phyloP scores from a whole-genome alignment of 306 rosid species.

The Dryas alaskensis region DNA sequence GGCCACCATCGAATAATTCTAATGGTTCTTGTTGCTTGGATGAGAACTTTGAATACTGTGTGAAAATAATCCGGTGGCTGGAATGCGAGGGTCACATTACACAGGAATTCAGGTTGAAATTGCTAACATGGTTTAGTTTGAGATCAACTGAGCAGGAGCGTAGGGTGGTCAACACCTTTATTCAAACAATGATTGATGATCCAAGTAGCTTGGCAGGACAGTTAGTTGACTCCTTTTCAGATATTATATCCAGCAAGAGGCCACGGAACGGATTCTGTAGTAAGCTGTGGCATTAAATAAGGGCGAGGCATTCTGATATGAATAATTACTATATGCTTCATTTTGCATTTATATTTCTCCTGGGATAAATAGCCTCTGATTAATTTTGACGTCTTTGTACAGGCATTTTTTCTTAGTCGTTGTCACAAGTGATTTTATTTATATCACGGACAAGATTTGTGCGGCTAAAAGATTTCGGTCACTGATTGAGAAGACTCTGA shows the following conservation, averaged over 20 bases:
- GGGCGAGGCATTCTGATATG: constrained; percentile 36
- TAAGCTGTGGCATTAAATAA: constrained; percentile 55
- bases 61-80: constrained; percentile 94
- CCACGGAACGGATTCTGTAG: constrained; percentile 65
- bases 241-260: constrained; percentile 86
- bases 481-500: constrained; percentile 61
- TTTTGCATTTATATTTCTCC: constrained; percentile 29
- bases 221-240: constrained; percentile 90
- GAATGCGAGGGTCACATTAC: constrained; percentile 94
- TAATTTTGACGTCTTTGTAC: constrained; percentile 62
- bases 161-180: constrained; percentile 94
- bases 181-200: constrained; percentile 93
- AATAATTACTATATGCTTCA: constrained; percentile 47
- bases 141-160: constrained; percentile 98
- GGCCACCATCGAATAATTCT: constrained; percentile 59
- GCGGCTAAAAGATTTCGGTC: constrained; percentile 53
- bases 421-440: constrained; percentile 52
- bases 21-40: constrained; percentile 74
- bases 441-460: constrained; percentile 46
- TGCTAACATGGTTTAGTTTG: constrained; percentile 99
- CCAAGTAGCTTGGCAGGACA: constrained; percentile 98
- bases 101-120: constrained; percentile 85
- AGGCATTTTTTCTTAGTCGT: constrained; percentile 75
- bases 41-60: constrained; percentile 94
- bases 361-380: constrained; percentile 47